Evolutionary conservation across 805 yeast genomes (phyloP), one percentile per base, ranked within the genome.

Genomic region (Lachancea nothofagi): DNA sequence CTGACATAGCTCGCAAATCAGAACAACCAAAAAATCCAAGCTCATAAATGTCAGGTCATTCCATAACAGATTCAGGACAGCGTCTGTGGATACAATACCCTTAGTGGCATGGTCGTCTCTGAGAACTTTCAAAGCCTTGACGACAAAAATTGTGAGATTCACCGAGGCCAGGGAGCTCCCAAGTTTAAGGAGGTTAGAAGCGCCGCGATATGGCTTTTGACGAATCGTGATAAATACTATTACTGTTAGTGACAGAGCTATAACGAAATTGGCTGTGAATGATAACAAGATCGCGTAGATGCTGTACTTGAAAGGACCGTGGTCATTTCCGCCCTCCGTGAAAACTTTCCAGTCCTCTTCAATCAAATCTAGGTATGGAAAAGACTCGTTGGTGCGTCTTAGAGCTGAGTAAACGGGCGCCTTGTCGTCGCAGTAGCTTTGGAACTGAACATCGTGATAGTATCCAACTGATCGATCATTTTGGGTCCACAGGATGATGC

Each of bases 201-300:
- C 51, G 40, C 50, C 69, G 38, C 65, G 48, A 8, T 84, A 70
- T 1, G 86, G 83, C 49, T 72, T 77, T 39, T 76, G 75, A 8
- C 82, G 75, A 38, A 78, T 77, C 53, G 78, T 80, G 6, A 87
- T 74, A 45, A 80, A 71, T 12, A 80, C 76, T 38, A 81, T 70
- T 7, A 83, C 60, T 0, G 88, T 78, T 18, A 80, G 62, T 46
- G 76, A 77, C 59, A 80, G 65, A 3, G 83, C 73, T 4, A 82
- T 72, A 14, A 82, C 81, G 5, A 82, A 75, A 55, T 82, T 78
- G 0, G 78, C 71, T 7, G 85, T 71, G 15, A 82, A 55, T 0
- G 84, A 72, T 53, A 78, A 77, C 1, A 82, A 63, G 27, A 80
- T 68, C 0, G 88, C 78, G 43, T 74, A 81, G 13, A 80, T 67